Conservation (phyloP, 352 stramenopile genomes). For the Aphanomyces stellatus region DNA sequence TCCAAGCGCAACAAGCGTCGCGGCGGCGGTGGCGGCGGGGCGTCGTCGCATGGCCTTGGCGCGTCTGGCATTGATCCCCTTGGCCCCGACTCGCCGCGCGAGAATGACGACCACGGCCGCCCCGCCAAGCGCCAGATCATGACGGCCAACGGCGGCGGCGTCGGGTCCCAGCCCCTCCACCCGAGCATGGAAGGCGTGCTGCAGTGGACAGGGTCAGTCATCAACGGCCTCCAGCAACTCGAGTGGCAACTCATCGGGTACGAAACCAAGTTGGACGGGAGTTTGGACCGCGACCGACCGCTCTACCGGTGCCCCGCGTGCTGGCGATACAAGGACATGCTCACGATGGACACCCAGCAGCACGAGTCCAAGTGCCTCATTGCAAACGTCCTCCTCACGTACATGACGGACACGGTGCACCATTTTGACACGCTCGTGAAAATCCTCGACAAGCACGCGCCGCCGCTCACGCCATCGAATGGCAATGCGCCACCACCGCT, state of each 20-base stretch:
- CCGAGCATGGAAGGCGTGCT: constrained; percentile 68
- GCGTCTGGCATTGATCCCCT: background rate
- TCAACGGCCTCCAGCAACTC: constrained; percentile 66
- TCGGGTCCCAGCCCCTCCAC: constrained; percentile 43
- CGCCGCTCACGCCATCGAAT: background rate
- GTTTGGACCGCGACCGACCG: constrained; percentile 52
- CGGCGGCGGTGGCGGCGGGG: constrained; percentile 11
- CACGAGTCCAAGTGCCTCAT: constrained; percentile 81
- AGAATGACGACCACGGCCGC: background rate
- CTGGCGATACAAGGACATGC: constrained; percentile 77
- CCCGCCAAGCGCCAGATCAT: background rate
- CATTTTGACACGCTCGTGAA: constrained; percentile 74
- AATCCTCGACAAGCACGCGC: constrained; percentile 34
- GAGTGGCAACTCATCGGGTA: constrained; percentile 78
- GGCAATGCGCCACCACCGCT: background rate
- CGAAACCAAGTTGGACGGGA: constrained; percentile 63
- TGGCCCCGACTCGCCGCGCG: background rate
- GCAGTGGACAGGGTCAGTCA: constrained; percentile 57
- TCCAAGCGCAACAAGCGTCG: constrained; percentile 93
- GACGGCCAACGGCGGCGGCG: constrained; percentile 23
- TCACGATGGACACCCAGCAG: constrained; percentile 75
- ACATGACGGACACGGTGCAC: constrained; percentile 67
- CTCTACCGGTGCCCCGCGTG: constrained; percentile 78
- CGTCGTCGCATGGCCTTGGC: background rate
- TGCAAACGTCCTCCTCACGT: constrained; percentile 69